These are phyloP conservation scores for Metarhizium anisopliae DNA, from an alignment of 2,329 filamentous ascomycete species.

Conservation along the genomic window DNA sequence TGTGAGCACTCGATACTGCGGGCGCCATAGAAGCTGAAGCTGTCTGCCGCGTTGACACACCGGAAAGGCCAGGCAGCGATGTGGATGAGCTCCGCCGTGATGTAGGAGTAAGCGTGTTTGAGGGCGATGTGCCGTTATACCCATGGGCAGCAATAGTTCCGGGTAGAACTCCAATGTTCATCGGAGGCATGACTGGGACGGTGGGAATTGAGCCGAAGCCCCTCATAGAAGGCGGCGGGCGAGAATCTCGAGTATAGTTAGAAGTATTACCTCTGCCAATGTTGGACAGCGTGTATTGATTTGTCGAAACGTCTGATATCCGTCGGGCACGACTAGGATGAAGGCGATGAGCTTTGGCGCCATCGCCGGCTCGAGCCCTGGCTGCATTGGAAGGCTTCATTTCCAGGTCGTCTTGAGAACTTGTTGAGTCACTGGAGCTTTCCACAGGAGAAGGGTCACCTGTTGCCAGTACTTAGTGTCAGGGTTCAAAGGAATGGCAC, in stretches of 20 bases:
- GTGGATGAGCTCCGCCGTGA: slow-evolving; percentile 13
- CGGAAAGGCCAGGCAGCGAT: slow-evolving; percentile 13
- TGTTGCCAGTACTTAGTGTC: not conserved
- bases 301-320: slow-evolving; percentile 20
- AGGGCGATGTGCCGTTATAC: slow-evolving; percentile 2
- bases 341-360: slow-evolving; percentile 9
- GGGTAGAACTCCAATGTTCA: not conserved
- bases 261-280: slow-evolving; percentile 8
- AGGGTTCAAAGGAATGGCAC: not conserved
- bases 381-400: slow-evolving; percentile 20
- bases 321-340: slow-evolving; percentile 20
- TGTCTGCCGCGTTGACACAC: slow-evolving; percentile 6
- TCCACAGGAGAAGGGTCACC: slow-evolving; percentile 12
- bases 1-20: slow-evolving; percentile 1
- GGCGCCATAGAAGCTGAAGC: slow-evolving; percentile 10
- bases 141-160: not conserved
- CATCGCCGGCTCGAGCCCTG: slow-evolving; percentile 3
- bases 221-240: slow-evolving; percentile 22
- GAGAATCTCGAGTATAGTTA: slow-evolving; percentile 12
- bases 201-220: slow-evolving; percentile 18
- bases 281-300: slow-evolving; percentile 11
- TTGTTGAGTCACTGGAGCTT: slow-evolving; percentile 28
- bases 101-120: slow-evolving; percentile 1
- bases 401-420: slow-evolving; percentile 31
- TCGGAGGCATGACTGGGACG: slow-evolving; percentile 1